These are phyloP conservation scores for Rhizopogon salebrosus DNA, from an alignment of 768 basidiomycete species.

Conservation along the genomic window DNA sequence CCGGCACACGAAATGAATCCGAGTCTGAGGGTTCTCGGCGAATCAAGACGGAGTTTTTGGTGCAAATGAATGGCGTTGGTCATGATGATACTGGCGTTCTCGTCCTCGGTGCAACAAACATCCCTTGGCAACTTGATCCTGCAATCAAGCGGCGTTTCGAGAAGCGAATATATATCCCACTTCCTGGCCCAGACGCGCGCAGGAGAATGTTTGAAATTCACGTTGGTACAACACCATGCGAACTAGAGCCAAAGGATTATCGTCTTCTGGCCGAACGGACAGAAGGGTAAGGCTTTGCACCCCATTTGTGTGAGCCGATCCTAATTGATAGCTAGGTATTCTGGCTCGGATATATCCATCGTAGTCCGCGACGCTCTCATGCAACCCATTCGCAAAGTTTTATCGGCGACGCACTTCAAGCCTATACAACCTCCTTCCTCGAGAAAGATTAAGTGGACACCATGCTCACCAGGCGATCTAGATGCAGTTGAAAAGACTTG, in stretches of 20 bases:
- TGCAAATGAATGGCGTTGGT: constrained; percentile 99
- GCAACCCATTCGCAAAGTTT: constrained; percentile 96
- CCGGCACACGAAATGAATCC: constrained; percentile 92
- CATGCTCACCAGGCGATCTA: constrained; percentile 91
- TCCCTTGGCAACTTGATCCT: constrained; percentile 96
- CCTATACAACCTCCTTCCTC: constrained; percentile 28
- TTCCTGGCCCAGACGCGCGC: constrained; percentile 89
- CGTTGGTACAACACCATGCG: constrained; percentile 87
- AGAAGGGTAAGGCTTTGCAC: constrained; percentile 52
- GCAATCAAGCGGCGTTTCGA: constrained; percentile 99
- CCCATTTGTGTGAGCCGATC: neutral
- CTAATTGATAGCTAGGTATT: constrained; percentile 47
- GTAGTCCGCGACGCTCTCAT: constrained; percentile 95
- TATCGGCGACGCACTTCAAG: constrained; percentile 95
- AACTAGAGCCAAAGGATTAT: constrained; percentile 75
- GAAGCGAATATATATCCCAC: constrained; percentile 96
- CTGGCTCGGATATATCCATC: constrained; percentile 92
- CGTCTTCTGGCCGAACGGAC: constrained; percentile 78
- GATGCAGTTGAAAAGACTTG: constrained; percentile 84
- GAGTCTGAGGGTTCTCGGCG: constrained; percentile 95
- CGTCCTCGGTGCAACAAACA: constrained; percentile 96
- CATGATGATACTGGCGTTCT: constrained; percentile 96
- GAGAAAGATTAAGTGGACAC: constrained; percentile 68
- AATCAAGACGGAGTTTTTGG: constrained; percentile 95
- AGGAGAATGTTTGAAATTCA: constrained; percentile 97